These are phyloP conservation scores for Phylloporus rhodoxanthus DNA, from an alignment of 768 basidiomycete species.

Conservation along the genomic window DNA sequence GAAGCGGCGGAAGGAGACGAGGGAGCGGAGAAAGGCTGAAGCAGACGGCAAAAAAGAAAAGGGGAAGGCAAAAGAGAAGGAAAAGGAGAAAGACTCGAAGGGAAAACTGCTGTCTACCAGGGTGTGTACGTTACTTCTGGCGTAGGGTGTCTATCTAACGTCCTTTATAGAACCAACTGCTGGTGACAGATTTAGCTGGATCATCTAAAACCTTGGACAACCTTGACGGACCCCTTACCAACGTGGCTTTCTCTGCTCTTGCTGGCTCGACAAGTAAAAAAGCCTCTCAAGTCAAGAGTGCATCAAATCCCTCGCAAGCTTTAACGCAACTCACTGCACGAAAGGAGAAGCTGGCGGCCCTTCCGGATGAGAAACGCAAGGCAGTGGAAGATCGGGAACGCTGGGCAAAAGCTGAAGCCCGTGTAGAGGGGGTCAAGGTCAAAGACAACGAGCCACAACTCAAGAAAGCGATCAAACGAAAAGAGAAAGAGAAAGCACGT, in stretches of 20 bases:
- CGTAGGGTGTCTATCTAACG: not conserved
- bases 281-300: conserved; percentile 52
- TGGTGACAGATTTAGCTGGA: conserved; percentile 51
- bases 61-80: conserved; percentile 44
- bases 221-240: conserved; percentile 44
- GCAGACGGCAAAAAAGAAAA: conserved; percentile 52
- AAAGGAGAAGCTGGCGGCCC: conserved; percentile 66
- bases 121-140: conserved; percentile 33
- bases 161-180: conserved; percentile 52
- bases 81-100: conserved; percentile 39
- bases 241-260: conserved; percentile 63
- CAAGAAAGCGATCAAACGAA: conserved; percentile 90
- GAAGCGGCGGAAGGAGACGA: conserved; percentile 76
- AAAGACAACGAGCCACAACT: conserved; percentile 77
- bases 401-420: conserved; percentile 86
- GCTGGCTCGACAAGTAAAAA: conserved; percentile 49
- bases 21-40: conserved; percentile 69
- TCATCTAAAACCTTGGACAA: conserved; percentile 22
- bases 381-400: conserved; percentile 74
- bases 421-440: conserved; percentile 88
- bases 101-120: conserved; percentile 45
- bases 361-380: conserved; percentile 83
- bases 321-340: conserved; percentile 72
- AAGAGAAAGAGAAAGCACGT: conserved; percentile 85
- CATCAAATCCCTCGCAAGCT: conserved; percentile 81